phyloP scores from a whole-genome alignment of 306 rosid genomes.

The Rubus idaeus region DNA sequence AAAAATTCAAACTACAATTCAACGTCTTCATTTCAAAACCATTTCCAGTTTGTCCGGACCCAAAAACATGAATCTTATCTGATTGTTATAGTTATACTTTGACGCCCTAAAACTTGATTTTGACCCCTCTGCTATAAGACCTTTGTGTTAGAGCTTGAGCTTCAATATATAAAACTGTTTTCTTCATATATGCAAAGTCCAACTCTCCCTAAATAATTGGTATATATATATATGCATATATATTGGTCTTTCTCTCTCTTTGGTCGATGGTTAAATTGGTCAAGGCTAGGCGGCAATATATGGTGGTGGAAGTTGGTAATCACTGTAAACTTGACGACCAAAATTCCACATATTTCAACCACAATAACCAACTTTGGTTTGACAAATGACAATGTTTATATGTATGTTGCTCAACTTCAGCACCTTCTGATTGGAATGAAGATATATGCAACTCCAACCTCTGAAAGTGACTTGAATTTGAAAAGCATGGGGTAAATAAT shows the following conservation, averaged over 20 bases:
- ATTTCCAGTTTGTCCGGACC: neutral
- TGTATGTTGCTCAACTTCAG: conserved; percentile 3
- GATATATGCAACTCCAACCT: neutral
- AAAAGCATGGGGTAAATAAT: neutral
- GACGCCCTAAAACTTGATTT: neutral
- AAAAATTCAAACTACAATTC: no score
- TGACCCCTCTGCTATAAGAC: neutral
- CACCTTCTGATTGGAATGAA: neutral
- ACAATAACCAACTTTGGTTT: conserved; percentile 5
- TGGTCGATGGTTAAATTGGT: conserved; percentile 1
- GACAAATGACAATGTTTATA: neutral
- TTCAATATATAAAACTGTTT: neutral
- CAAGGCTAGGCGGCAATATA: conserved; percentile 5
- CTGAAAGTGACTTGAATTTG: neutral
- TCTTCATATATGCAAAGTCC: no score
- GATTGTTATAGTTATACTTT: neutral
- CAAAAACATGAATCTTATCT: neutral
- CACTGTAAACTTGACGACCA: conserved; percentile 10
- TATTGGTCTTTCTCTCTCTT: neutral
- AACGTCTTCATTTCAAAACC: neutral
- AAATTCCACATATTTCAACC: neutral
- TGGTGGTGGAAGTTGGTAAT: conserved; percentile 2
- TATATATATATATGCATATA: no score
- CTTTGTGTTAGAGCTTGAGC: neutral
- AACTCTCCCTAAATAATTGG: no score